A percentile compares a stretch with the other conserved stretches of the same genome.
phyloP scores from a whole-genome alignment of 179 eudicot species.

The Beta lomatogona region DNA sequence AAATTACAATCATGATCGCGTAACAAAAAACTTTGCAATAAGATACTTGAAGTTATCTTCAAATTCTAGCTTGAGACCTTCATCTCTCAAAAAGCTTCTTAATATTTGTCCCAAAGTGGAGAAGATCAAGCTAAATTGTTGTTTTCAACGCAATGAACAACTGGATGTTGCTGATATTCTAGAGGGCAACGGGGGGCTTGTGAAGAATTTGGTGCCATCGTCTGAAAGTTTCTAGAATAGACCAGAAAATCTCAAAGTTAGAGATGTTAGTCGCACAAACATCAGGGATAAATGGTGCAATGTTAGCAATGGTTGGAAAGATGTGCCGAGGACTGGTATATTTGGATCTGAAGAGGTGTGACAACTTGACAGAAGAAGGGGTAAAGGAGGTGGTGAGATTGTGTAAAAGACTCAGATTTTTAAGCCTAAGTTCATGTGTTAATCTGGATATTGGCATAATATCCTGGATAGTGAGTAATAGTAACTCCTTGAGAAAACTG shows the following conservation, averaged over 20 bases:
- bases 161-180: slow-evolving; percentile 30
- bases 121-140: slow-evolving; percentile 8
- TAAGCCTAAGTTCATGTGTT: slow-evolving; percentile 14
- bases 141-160: slow-evolving; percentile 13
- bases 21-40: slow-evolving; percentile 15
- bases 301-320: slow-evolving; percentile 13
- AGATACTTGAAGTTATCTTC: slow-evolving; percentile 12
- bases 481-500: slow-evolving; percentile 22
- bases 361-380: slow-evolving; percentile 29
- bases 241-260: slow-evolving; percentile 10
- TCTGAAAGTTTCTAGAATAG: slow-evolving; percentile 6
- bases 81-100: slow-evolving; percentile 12
- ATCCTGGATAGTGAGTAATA: slow-evolving; percentile 17
- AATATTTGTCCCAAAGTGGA: slow-evolving; percentile 25
- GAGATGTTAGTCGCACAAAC: neutral
- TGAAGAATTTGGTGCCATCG: neutral
- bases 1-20: neutral
- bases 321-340: slow-evolving; percentile 22
- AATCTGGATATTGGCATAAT: slow-evolving; percentile 17
- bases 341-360: slow-evolving; percentile 22
- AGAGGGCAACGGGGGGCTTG: neutral
- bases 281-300: slow-evolving; percentile 26
- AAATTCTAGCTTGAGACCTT: slow-evolving; percentile 2
- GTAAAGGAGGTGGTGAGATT: slow-evolving; percentile 21
- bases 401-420: slow-evolving; percentile 25